These are phyloP conservation scores for Saccharomyces hybrid DNA, from an alignment of 1,139 yeast genomes.

Conservation along the genomic window DNA sequence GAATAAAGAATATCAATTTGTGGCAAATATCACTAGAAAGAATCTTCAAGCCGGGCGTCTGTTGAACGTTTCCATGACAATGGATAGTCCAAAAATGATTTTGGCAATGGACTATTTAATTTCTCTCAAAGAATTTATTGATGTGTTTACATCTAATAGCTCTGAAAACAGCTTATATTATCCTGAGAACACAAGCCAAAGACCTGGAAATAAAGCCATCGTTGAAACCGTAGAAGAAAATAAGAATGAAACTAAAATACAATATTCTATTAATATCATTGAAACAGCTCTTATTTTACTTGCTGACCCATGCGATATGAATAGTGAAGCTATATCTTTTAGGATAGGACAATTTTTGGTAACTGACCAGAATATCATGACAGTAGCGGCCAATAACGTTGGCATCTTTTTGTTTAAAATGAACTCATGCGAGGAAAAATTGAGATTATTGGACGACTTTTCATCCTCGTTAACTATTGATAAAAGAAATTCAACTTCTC, in stretches of 20 bases:
- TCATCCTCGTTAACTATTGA: constrained; percentile 72
- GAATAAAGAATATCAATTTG: constrained; percentile 64
- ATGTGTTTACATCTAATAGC: background rate
- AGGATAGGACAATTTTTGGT: constrained; percentile 73
- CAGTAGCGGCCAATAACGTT: constrained; percentile 66
- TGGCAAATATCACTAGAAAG: constrained; percentile 44
- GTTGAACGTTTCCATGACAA: constrained; percentile 51
- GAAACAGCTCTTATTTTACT: constrained; percentile 72
- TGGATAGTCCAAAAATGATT: constrained; percentile 75
- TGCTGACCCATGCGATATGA: constrained; percentile 63
- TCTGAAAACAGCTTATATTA: background rate
- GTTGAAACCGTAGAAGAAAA: background rate
- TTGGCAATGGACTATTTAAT: constrained; percentile 80
- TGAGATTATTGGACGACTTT: constrained; percentile 83
- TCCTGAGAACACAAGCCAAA: background rate
- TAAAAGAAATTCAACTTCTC: constrained; percentile 53
- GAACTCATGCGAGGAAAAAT: constrained; percentile 53
- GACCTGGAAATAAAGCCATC: background rate
- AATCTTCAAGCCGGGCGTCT: constrained; percentile 38
- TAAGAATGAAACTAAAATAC: background rate
- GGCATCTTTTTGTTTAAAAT: constrained; percentile 83
- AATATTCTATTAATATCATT: constrained; percentile 34
- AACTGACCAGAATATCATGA: constrained; percentile 55
- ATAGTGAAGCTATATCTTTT: constrained; percentile 85
- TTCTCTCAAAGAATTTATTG: constrained; percentile 55